Evolutionary conservation across 75 land plant genomes (phyloP).

Genomic region (Pinus albicaulis): DNA sequence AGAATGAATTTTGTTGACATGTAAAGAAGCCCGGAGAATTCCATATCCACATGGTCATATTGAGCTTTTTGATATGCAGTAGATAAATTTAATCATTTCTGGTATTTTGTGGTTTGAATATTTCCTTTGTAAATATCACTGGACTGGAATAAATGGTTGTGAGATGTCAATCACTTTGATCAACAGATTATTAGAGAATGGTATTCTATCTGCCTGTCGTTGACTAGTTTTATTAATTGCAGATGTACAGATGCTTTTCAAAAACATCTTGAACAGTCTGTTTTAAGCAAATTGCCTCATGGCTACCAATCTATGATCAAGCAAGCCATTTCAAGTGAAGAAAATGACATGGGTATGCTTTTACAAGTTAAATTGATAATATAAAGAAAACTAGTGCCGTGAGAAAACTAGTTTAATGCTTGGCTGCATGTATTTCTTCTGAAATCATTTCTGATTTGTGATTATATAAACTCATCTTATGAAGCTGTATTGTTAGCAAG

Average conservation of each 20-base stretch:
- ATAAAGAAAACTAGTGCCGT: neutral
- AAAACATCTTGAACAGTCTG: slow-evolving; percentile 74
- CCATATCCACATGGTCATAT: no score
- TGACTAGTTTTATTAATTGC: neutral
- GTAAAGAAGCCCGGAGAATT: no score
- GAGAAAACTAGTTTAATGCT: neutral
- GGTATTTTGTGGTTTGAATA: no score
- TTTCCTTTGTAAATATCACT: no score
- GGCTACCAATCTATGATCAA: slow-evolving; percentile 74
- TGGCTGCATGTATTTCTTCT: neutral
- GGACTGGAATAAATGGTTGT: no score
- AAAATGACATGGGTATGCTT: slow-evolving; percentile 87
- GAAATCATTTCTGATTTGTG: neutral
- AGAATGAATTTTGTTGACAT: no score
- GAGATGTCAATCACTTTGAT: no score
- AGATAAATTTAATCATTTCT: no score
- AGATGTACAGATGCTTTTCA: slow-evolving; percentile 72
- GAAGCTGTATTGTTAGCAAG: neutral
- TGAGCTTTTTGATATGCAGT: no score
- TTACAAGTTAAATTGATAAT: neutral
- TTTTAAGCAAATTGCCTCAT: slow-evolving; percentile 67
- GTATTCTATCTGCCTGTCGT: no score
- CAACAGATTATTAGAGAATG: no score
- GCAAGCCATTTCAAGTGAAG: slow-evolving; percentile 87
- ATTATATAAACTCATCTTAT: neutral